Conservation (phyloP, 169 alveolate genomes). For the Plasmodium yoelii region DNA sequence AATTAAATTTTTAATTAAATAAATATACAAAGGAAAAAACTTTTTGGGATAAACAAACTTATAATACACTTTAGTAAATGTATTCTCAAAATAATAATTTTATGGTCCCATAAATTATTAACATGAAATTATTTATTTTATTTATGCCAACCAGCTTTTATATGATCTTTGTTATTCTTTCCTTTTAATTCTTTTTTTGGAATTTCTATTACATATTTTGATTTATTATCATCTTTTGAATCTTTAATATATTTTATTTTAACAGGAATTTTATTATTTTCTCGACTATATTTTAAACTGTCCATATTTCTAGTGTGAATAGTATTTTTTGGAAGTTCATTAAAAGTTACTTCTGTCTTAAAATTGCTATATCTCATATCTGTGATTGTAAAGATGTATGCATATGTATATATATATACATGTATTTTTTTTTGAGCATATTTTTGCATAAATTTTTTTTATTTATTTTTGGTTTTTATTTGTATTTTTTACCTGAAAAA, state of each 20-base stretch:
- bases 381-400: neutral
- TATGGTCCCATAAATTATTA: neutral
- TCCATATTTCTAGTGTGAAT: no score
- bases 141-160: slow-evolving; percentile 42
- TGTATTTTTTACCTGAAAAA: slow-evolving; percentile 10
- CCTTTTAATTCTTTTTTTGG: slow-evolving; percentile 41
- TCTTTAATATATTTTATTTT: slow-evolving; percentile 62
- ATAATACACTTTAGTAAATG: neutral
- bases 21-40: neutral
- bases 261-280: slow-evolving; percentile 48
- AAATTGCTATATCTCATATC: slow-evolving; percentile 31
- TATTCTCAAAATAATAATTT: neutral
- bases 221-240: slow-evolving; percentile 43
- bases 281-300: neutral
- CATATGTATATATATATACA: no score
- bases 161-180: slow-evolving; percentile 16
- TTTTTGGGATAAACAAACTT: neutral
- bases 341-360: slow-evolving; percentile 13
- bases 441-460: neutral
- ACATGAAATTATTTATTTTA: neutral
- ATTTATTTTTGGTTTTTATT: no score
- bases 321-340: neutral
- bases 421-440: neutral
- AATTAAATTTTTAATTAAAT: no score
- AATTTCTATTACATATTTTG: slow-evolving; percentile 66